phyloP scores from a whole-genome alignment of 2,329 filamentous ascomycete species.

The Phaeosphaeriaceae sp. region DNA sequence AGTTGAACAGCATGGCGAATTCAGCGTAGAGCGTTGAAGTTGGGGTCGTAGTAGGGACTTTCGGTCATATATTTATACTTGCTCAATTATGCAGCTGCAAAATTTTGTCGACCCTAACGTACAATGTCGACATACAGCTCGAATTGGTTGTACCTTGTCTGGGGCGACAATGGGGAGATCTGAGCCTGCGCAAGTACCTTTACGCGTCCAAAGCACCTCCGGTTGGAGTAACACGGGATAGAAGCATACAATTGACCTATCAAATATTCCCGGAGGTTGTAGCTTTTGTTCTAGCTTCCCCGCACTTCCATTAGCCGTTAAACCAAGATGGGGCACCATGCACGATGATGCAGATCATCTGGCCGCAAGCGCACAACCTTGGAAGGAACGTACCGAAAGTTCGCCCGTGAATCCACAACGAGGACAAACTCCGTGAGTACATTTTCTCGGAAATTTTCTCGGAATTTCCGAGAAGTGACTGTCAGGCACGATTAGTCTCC shows the following conservation, averaged over 20 bases:
- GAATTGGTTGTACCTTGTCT: no score
- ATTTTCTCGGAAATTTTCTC: no score
- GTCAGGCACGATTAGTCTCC: no score
- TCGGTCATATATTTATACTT: neutral
- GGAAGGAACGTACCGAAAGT: neutral
- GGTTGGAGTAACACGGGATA: neutral
- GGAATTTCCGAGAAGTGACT: no score
- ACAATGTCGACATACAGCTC: slow-evolving; percentile 1
- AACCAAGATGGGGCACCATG: neutral
- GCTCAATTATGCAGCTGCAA: neutral
- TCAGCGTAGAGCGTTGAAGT: neutral
- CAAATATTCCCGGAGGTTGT: neutral
- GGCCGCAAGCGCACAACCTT: neutral
- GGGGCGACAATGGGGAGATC: no score
- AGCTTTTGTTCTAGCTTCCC: neutral
- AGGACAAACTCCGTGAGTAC: neutral
- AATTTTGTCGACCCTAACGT: neutral
- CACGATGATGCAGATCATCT: neutral
- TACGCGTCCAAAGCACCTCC: neutral
- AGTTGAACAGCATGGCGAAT: neutral
- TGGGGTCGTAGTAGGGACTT: no score
- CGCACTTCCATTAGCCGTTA: neutral
- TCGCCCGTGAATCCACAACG: neutral
- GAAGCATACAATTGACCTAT: neutral
- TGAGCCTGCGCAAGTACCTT: neutral